Evolutionary conservation across 768 basidiomycete species (phyloP).

Genomic region (Mycena rosella): DNA sequence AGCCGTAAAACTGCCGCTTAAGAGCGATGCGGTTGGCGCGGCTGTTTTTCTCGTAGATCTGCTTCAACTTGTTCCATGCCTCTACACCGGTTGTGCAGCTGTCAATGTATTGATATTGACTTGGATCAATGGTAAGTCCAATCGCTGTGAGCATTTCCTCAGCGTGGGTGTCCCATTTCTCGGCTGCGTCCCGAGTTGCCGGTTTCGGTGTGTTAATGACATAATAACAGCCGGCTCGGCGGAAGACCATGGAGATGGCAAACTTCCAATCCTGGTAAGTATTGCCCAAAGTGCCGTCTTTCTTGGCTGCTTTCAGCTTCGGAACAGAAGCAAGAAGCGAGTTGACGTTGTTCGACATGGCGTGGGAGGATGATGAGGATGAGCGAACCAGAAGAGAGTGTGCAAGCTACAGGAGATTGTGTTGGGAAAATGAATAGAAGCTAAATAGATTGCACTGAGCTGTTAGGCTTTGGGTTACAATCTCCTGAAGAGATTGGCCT

Average conservation of each 20-base stretch:
- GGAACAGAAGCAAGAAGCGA: neutral
- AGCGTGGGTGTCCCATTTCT: slow-evolving; percentile 5
- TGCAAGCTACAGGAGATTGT: neutral
- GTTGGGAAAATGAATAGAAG: no score
- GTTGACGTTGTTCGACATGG: neutral
- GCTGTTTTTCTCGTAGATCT: slow-evolving; percentile 41
- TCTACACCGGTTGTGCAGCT: slow-evolving; percentile 24
- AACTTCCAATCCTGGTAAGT: neutral
- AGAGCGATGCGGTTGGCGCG: slow-evolving; percentile 38
- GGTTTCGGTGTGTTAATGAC: neutral
- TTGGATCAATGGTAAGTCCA: slow-evolving; percentile 37
- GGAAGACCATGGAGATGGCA: neutral
- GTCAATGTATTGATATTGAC: slow-evolving; percentile 39
- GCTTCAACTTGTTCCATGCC: slow-evolving; percentile 17
- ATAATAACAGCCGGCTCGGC: neutral
- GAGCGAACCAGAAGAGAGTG: neutral
- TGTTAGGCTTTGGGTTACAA: slow-evolving; percentile 8
- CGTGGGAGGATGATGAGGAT: neutral
- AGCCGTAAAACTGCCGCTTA: slow-evolving; percentile 39
- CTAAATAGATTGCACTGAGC: no score
- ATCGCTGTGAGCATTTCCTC: slow-evolving; percentile 38
- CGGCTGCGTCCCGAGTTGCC: neutral
- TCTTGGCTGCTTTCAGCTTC: neutral
- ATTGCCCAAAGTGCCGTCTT: neutral
- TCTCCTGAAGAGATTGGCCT: slow-evolving; percentile 14